These are phyloP conservation scores for Aspergillus unguis DNA, from an alignment of 2,329 filamentous ascomycete species.

Conservation along the genomic window DNA sequence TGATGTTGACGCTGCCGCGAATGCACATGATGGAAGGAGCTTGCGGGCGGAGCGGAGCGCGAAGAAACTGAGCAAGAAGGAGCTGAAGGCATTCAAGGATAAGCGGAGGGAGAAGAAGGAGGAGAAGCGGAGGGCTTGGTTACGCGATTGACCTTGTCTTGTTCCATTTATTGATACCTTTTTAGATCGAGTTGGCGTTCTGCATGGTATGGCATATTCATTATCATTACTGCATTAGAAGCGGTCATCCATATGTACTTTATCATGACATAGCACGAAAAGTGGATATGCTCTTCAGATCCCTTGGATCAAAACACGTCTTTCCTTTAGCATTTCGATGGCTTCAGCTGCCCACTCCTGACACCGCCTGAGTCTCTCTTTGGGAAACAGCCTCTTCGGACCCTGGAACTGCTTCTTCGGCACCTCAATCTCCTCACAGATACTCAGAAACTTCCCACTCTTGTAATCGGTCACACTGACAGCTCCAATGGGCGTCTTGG, in stretches of 20 bases:
- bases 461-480: background rate
- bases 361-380: slow-evolving; percentile 24
- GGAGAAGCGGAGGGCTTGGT: slow-evolving; percentile 88
- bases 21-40: slow-evolving; percentile 83
- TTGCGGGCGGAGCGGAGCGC: slow-evolving; percentile 84
- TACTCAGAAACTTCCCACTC: background rate
- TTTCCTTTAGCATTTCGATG: slow-evolving; percentile 8
- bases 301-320: background rate
- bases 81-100: slow-evolving; percentile 88
- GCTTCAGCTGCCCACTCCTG: slow-evolving; percentile 32
- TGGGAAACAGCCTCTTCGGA: slow-evolving; percentile 20
- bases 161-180: background rate
- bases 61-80: slow-evolving; percentile 78
- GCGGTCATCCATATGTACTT: slow-evolving; percentile 8
- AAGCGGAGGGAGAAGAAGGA: slow-evolving; percentile 87
- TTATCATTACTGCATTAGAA: slow-evolving; percentile 8
- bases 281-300: background rate
- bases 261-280: background rate
- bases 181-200: background rate
- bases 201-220: slow-evolving; percentile 1
- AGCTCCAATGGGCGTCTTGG: background rate
- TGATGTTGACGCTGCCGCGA: slow-evolving; percentile 91
- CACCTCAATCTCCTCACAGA: slow-evolving; percentile 1
- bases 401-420: slow-evolving; percentile 1
- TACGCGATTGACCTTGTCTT: slow-evolving; percentile 65